Percentiles rank a stretch among this genome's conserved stretches.
These are phyloP conservation scores for Psilocybe tampanensis DNA, from an alignment of 768 basidiomycete species.

Conservation along the genomic window DNA sequence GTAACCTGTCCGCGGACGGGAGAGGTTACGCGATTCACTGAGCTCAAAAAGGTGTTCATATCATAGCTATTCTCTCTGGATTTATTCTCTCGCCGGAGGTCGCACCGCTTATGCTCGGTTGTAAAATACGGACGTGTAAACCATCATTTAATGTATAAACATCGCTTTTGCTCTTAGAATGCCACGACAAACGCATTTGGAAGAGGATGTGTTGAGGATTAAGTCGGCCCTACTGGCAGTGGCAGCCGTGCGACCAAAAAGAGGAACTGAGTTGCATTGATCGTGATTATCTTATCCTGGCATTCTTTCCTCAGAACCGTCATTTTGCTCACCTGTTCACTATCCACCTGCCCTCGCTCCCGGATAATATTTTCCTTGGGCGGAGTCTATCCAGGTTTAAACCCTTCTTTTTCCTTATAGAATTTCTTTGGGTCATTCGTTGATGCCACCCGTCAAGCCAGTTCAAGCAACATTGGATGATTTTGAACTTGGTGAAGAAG, in stretches of 20 bases:
- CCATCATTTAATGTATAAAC: conserved; percentile 11
- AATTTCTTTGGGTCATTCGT: conserved; percentile 2
- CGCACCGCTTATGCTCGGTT: conserved; percentile 6
- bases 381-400: conserved; percentile 4
- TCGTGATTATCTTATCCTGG: conserved; percentile 12
- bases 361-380: neutral
- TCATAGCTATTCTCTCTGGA: conserved; percentile 61
- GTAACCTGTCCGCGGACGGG: conserved; percentile 87
- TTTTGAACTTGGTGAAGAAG: conserved; percentile 31
- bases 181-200: conserved; percentile 1
- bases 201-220: neutral
- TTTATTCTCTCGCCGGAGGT: too few relatives aligned
- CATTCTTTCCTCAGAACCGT: conserved; percentile 3
- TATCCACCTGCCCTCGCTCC: neutral
- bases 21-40: conserved; percentile 60
- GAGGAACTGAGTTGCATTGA: conserved; percentile 4
- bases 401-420: conserved; percentile 4
- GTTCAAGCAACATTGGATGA: conserved; percentile 22
- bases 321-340: conserved; percentile 4
- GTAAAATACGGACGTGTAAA: conserved; percentile 12
- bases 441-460: conserved; percentile 11
- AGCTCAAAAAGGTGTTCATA: conserved; percentile 88
- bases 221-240: neutral
- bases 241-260: conserved; percentile 5
- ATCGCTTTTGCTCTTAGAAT: conserved; percentile 3